phyloP scores from a whole-genome alignment of 306 rosid genomes.

The Fragaria ananassa region DNA sequence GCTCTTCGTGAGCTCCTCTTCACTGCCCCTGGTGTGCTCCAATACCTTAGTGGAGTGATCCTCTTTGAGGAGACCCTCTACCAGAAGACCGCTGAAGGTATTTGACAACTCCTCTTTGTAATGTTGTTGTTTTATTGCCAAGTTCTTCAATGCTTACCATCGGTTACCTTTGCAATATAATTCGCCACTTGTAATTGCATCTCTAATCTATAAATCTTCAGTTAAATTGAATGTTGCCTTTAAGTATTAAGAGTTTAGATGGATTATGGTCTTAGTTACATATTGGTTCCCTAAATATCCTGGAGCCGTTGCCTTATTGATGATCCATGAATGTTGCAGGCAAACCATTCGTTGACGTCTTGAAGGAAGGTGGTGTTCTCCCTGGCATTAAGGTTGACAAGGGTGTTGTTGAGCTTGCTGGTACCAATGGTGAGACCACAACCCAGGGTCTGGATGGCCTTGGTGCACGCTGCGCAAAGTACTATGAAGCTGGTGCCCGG shows the following conservation, averaged over 20 bases:
- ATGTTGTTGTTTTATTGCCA: not conserved
- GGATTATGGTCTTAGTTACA: not conserved
- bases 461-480: slow-evolving; percentile 60
- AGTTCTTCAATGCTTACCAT: not conserved
- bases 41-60: slow-evolving; percentile 81
- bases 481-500: slow-evolving; percentile 75
- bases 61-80: slow-evolving; percentile 88
- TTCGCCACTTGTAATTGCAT: not conserved
- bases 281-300: not conserved
- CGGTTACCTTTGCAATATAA: not conserved
- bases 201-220: not conserved
- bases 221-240: not conserved
- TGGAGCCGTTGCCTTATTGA: not conserved
- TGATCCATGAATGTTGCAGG: slow-evolving; percentile 31
- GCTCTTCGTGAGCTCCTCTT: slow-evolving; percentile 84
- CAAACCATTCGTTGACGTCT: slow-evolving; percentile 59
- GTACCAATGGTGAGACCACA: slow-evolving; percentile 69
- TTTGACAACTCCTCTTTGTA: not conserved
- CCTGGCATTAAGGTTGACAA: slow-evolving; percentile 82
- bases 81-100: slow-evolving; percentile 75
- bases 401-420: slow-evolving; percentile 65
- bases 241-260: not conserved
- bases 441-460: slow-evolving; percentile 79
- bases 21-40: slow-evolving; percentile 72
- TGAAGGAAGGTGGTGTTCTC: slow-evolving; percentile 67